Evolutionary conservation across 2,329 filamentous ascomycete species (phyloP).

Genomic region (Fusarium humuli): DNA sequence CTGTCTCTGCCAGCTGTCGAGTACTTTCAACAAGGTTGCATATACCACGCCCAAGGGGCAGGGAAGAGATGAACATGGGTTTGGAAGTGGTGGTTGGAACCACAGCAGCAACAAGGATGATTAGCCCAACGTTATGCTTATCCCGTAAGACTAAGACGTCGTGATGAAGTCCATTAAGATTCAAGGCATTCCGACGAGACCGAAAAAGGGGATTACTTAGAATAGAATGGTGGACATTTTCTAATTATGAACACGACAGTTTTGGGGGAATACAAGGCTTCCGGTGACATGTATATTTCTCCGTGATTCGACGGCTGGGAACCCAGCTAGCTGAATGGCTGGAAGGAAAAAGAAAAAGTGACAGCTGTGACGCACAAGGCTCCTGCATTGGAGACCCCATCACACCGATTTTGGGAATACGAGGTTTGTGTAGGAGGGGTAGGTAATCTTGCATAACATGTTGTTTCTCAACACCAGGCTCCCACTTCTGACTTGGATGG

Average conservation of each 20-base stretch:
- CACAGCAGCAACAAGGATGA: constrained; percentile 14
- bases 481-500: background rate
- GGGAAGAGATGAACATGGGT: constrained; percentile 1
- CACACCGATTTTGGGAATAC: constrained; percentile 33
- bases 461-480: background rate
- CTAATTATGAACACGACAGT: constrained; percentile 20
- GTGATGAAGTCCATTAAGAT: background rate
- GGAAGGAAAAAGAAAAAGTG: background rate
- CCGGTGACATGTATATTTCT: constrained; percentile 18
- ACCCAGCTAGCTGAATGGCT: background rate
- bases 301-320: constrained; percentile 24
- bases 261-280: background rate
- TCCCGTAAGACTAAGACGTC: constrained; percentile 4
- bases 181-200: background rate
- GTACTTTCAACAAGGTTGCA: constrained; percentile 12
- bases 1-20: constrained; percentile 28
- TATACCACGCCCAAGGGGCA: constrained; percentile 9
- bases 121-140: constrained; percentile 25
- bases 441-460: background rate
- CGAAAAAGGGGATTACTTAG: background rate
- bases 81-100: constrained; percentile 14
- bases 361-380: constrained; percentile 32
- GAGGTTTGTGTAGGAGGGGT: constrained; percentile 20
- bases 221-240: constrained; percentile 1
- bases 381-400: background rate